A percentile compares a stretch with the other conserved stretches of the same genome.
Conservation (phyloP, 2,329 filamentous ascomycete species). For the Cordyceps cicadae region DNA sequence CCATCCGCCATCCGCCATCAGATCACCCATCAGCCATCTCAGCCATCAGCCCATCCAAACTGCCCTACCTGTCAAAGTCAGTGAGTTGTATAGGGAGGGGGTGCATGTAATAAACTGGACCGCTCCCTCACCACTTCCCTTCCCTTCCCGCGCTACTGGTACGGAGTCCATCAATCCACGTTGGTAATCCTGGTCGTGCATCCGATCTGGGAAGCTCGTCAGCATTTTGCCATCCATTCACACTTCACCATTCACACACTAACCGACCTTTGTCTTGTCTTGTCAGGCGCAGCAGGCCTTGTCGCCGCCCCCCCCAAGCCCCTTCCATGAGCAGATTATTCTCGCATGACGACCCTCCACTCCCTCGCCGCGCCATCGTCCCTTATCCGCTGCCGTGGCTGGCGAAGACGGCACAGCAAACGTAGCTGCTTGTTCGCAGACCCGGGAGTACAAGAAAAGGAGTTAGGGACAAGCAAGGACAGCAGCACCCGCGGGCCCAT, state of each 20-base stretch:
- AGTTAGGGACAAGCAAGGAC: too few species aligned
- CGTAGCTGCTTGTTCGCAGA: too few species aligned
- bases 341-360: not conserved
- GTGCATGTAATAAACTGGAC: not conserved
- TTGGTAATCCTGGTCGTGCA: constrained; percentile 2
- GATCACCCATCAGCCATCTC: not conserved
- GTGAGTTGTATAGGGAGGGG: too few species aligned
- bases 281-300: not conserved
- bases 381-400: not conserved
- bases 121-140: too few species aligned
- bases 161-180: not conserved
- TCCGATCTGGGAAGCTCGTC: constrained; percentile 8
- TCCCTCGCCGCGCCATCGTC: not conserved
- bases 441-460: not conserved
- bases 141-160: not conserved
- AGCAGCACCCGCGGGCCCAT: too few species aligned
- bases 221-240: not conserved
- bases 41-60: not conserved
- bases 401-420: not conserved
- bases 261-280: not conserved
- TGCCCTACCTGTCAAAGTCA: not conserved
- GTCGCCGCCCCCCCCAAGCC: too few species aligned
- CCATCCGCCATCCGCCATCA: too few species aligned
- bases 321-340: not conserved
- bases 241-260: not conserved